Evolutionary conservation across 805 yeast genomes (phyloP), one percentile per base, ranked within the genome.

Genomic region (Blastobotrys robertii): DNA sequence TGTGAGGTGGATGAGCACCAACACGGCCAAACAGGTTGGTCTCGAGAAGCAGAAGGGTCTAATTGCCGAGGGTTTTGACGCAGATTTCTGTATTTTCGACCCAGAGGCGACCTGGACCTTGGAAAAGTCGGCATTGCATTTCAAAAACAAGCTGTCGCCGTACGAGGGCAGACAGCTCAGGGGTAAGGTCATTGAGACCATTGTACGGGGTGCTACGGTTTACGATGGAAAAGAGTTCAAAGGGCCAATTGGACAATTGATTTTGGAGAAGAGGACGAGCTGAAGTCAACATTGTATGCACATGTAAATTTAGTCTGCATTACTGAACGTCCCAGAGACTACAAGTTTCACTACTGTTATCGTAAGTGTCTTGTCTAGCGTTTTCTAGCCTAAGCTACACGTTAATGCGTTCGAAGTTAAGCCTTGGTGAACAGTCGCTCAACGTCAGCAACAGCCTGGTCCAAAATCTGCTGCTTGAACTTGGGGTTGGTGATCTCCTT

Each of bases 391-490:
- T 19, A 19, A 6, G 25, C 25, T 19, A 19, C 25, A 19, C 25
- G 25, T 4, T 19, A 19, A 19, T 19, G 25, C 25, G 25, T 19
- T 19, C 25, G 25, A 19, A 25, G 10, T 39, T 31, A 30, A 13
- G 19, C 16, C 43, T 41, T 41, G 15, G 43, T 28, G 15, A 41
- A 41, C 8, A 42, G 19, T 22, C 25, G 81, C 78, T 92, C 98
- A 58, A 90, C 75, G 61, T 92, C 97, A 59, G 84, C 74, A 56
- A 92, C 81, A 55, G 97, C 78, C 74, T 92, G 97, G 60, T 79
- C 76, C 67, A 92, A 81, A 44, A 86, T 82, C 67, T 73, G 81
- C 55, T 86, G 94, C 76, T 90, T 97, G 83, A 88, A 86, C 73
- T 84, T 84, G 49, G 95, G 79, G 70, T 82, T 81, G 57, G 73